Evolutionary conservation across 495 filamentous ascomycete species (phyloP).

Genomic region (Trichoderma asperelloides): DNA sequence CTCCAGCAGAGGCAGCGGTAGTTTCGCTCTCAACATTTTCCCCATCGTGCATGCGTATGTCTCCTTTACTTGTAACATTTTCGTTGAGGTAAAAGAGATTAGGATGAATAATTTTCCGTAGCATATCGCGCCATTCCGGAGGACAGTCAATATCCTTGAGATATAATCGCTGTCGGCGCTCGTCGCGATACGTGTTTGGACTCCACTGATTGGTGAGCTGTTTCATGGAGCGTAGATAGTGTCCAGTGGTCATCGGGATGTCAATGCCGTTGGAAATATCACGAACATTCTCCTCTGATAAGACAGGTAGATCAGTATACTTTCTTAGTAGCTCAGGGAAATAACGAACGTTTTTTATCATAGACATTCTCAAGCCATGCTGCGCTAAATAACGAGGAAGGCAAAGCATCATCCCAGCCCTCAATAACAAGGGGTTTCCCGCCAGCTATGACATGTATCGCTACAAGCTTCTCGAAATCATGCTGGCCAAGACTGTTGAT

Average conservation of each 20-base stretch:
- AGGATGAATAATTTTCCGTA: conserved; percentile 68
- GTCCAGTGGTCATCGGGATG: conserved; percentile 70
- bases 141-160: conserved; percentile 95
- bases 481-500: conserved; percentile 62
- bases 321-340: background rate
- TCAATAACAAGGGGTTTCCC: conserved; percentile 84
- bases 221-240: conserved; percentile 79
- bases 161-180: conserved; percentile 74
- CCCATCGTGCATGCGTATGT: conserved; percentile 34
- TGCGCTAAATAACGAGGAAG: conserved; percentile 61
- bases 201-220: conserved; percentile 69
- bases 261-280: conserved; percentile 61
- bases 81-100: conserved; percentile 82
- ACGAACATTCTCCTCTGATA: conserved; percentile 54
- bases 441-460: conserved; percentile 67
- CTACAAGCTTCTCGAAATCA: conserved; percentile 70
- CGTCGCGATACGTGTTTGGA: conserved; percentile 55
- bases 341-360: conserved; percentile 59
- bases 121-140: conserved; percentile 65
- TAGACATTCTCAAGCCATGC: conserved; percentile 68
- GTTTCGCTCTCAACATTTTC: conserved; percentile 40
- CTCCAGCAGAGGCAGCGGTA: conserved; percentile 50
- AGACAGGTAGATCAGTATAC: background rate
- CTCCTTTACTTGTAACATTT: conserved; percentile 40
- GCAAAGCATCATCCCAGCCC: conserved; percentile 65